A percentile compares a stretch with the other conserved stretches of the same genome.
phyloP scores from a whole-genome alignment of 805 yeast species.

The Kluyveromyces aestuarii region DNA sequence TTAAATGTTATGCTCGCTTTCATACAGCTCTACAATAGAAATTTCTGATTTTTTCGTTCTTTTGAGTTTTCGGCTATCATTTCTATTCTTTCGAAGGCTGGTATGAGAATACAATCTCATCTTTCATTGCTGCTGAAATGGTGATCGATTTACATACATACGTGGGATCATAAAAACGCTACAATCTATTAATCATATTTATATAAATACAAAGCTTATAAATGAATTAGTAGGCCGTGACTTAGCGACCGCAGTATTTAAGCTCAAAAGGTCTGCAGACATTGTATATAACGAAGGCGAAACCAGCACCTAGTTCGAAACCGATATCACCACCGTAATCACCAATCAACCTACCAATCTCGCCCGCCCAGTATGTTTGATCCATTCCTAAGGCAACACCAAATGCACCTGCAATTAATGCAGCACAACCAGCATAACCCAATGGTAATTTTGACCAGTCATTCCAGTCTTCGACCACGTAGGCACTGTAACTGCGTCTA shows the following conservation, averaged over 20 bases:
- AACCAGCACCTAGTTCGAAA: constrained; percentile 63
- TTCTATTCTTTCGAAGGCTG: too few relatives aligned
- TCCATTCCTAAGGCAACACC: constrained; percentile 85
- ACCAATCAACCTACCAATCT: constrained; percentile 54
- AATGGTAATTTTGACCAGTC: constrained; percentile 53
- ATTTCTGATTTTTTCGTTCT: too few relatives aligned
- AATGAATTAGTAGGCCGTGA: not conserved
- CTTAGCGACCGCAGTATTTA: constrained; percentile 43
- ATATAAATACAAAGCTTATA: not conserved
- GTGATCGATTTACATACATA: not conserved
- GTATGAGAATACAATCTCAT: too few relatives aligned
- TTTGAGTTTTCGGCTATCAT: too few relatives aligned
- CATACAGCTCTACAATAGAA: too few relatives aligned
- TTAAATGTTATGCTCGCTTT: too few relatives aligned
- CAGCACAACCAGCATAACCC: constrained; percentile 71
- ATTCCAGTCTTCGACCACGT: constrained; percentile 55
- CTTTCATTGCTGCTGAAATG: too few relatives aligned
- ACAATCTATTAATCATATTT: not conserved
- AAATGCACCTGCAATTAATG: constrained; percentile 73
- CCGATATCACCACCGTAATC: constrained; percentile 77
- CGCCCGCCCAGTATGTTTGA: constrained; percentile 79
- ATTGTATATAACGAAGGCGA: constrained; percentile 56
- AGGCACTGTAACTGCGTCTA: constrained; percentile 52
- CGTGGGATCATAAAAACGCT: not conserved
- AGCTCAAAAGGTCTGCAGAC: constrained; percentile 54